A percentile compares a stretch with the other conserved stretches of the same genome.
Evolutionary conservation across 2,329 filamentous ascomycete species (phyloP).

Genomic region (Parascedosporium putredinis): DNA sequence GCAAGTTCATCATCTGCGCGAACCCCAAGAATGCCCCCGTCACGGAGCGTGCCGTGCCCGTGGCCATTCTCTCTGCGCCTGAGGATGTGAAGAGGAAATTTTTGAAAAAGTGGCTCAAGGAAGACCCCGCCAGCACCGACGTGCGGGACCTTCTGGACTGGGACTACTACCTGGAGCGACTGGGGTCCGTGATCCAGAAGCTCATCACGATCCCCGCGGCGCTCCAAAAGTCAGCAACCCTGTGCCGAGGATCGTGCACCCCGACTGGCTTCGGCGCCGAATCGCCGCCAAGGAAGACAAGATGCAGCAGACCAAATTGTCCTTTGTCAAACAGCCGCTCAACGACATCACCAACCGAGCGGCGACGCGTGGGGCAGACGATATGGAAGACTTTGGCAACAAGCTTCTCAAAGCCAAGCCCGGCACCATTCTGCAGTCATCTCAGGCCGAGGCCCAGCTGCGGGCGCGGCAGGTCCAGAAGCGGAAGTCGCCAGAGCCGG

Average conservation of each 20-base stretch:
- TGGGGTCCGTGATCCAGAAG: constrained; percentile 97
- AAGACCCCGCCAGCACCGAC: constrained; percentile 85
- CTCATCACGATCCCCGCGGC: constrained; percentile 97
- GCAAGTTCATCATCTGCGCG: constrained; percentile 97
- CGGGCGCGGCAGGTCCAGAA: constrained; percentile 39
- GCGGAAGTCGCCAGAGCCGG: constrained; percentile 62
- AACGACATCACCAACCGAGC: constrained; percentile 53
- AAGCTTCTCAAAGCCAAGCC: constrained; percentile 57
- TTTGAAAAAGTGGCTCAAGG: constrained; percentile 88
- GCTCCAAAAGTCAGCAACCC: constrained; percentile 91
- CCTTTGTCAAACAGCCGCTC: constrained; percentile 65
- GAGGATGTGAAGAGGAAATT: constrained; percentile 79
- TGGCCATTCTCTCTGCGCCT: constrained; percentile 95
- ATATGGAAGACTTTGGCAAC: constrained; percentile 71
- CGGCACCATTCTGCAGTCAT: constrained; percentile 40
- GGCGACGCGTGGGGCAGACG: constrained; percentile 29
- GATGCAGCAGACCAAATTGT: constrained; percentile 98
- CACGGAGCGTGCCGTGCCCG: constrained; percentile 86
- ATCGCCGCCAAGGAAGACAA: constrained; percentile 95
- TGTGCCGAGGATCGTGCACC: constrained; percentile 84
- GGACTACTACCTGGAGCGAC: constrained; percentile 92
- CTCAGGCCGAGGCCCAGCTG: constrained; percentile 34
- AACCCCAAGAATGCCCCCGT: constrained; percentile 81
- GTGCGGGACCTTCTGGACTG: constrained; percentile 85
- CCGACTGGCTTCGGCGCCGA: constrained; percentile 89